Base-by-base conservation (phyloP, 2,329 filamentous ascomycete species). In the Thelonectria discophora region DNA sequence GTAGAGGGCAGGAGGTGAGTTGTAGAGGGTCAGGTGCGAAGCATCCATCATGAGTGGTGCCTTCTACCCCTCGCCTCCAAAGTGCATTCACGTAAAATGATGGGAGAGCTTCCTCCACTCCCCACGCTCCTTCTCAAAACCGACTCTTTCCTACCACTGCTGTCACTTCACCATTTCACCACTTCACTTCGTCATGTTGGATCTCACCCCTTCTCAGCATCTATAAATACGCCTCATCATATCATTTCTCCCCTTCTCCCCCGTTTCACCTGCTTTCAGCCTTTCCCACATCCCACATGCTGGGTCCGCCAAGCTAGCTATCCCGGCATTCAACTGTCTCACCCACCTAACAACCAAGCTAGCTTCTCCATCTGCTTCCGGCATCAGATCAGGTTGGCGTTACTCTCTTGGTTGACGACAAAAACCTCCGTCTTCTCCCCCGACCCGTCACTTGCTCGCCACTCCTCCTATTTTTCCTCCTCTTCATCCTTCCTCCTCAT, bases 301-400 rank as follows among this genome's bases (percentile, higher is more conserved):
- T 48, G 52, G 58, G 52, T 51, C 58, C 58, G 47, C 58, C 42
- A 52, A 39, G 39, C 40, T 47, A 52, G 58, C 58, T 60, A 40
- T 53, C 52, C 46, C 52, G 32, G 58, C 24, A 48, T 32, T 51
- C 17, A 40, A 47, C 42, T 57, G 58, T 60, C 58, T 60, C 47
- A 46, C 58, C 58, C 58, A 52, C 52, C 39, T 17, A 20, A 45
- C 42, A 34, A 58, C 37, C 54, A 37, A 49, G 27, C 30, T 37
- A 49, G 47, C 34, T 40, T 39, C 53, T 17, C 45, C 17, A 56
- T 39, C 52, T 55, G 58, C 51, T 42, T 60, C 40, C 47, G 40
- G 58, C 46, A 45, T 47, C 58, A 18, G 42, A 55, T 43, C 52
- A 24, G 39, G 47, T 52, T 34, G 40, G 50, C 46, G 21, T 20